phyloP scores from a whole-genome alignment of 1,139 yeast genomes.

The Maudiozyma humilis region DNA sequence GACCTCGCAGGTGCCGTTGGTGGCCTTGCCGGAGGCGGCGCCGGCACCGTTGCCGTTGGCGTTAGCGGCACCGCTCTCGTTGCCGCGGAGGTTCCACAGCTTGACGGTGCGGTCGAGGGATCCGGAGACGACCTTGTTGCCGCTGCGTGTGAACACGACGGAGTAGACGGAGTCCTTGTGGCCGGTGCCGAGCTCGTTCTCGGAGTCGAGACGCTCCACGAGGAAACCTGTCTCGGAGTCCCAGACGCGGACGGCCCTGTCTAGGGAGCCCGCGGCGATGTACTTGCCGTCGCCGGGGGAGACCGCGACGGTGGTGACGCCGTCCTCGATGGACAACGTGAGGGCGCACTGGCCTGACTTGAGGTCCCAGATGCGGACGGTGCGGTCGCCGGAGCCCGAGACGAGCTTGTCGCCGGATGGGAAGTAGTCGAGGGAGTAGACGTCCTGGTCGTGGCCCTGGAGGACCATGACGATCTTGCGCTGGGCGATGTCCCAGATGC shows the following conservation, averaged over 20 bases:
- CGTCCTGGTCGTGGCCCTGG: constrained; percentile 96
- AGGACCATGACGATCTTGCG: constrained; percentile 81
- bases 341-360: constrained; percentile 84
- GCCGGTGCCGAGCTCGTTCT: constrained; percentile 80
- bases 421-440: constrained; percentile 90
- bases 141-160: constrained; percentile 87
- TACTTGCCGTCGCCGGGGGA: constrained; percentile 83
- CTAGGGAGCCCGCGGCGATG: constrained; percentile 95
- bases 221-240: constrained; percentile 88
- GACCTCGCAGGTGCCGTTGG: constrained; percentile 52
- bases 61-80: constrained; percentile 37
- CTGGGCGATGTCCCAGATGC: constrained; percentile 92
- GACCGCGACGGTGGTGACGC: constrained; percentile 95
- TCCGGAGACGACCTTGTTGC: constrained; percentile 88
- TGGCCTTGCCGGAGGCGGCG: constrained; percentile 3
- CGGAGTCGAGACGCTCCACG: constrained; percentile 88
- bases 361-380: constrained; percentile 95
- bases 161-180: constrained; percentile 95
- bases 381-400: constrained; percentile 93
- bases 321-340: constrained; percentile 89
- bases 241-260: constrained; percentile 95
- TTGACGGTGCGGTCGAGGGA: constrained; percentile 94
- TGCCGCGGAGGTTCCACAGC: constrained; percentile 74
- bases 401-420: constrained; percentile 92
- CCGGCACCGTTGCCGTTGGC: constrained; percentile 23